These are phyloP conservation scores for Phoma sp. DNA, from an alignment of 2,329 filamentous ascomycete genomes.

Conservation along the genomic window DNA sequence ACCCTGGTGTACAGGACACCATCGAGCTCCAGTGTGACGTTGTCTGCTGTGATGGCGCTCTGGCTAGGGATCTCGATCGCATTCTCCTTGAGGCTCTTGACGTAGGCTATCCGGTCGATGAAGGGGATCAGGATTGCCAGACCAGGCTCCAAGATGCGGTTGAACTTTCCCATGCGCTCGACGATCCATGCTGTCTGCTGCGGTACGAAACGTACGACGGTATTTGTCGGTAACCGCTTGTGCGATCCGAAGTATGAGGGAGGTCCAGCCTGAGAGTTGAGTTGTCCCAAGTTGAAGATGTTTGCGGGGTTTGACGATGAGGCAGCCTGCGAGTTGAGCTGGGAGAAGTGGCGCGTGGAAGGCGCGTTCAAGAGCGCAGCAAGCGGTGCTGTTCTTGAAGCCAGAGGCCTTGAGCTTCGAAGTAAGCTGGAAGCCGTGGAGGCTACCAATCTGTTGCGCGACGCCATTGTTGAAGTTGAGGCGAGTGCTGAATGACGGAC, in stretches of 20 bases:
- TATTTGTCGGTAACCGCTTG: constrained; percentile 82
- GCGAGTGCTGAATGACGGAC: constrained; percentile 28
- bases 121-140: constrained; percentile 88
- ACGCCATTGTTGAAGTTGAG: constrained; percentile 40
- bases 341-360: constrained; percentile 40
- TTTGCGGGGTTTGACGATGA: constrained; percentile 32
- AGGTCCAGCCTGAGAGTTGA: constrained; percentile 51
- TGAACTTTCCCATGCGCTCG: constrained; percentile 98
- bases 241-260: constrained; percentile 80
- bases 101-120: constrained; percentile 94
- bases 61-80: constrained; percentile 98
- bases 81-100: constrained; percentile 95
- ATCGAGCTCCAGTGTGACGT: constrained; percentile 95
- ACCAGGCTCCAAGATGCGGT: constrained; percentile 89
- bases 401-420: constrained; percentile 29
- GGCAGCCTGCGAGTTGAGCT: constrained; percentile 38
- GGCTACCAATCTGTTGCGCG: constrained; percentile 43
- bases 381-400: constrained; percentile 27
- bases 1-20: constrained; percentile 95
- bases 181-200: constrained; percentile 99
- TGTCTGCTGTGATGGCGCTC: constrained; percentile 97
- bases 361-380: constrained; percentile 27
- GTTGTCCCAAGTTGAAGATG: constrained; percentile 39
- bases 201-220: constrained; percentile 94
- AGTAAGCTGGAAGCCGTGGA: constrained; percentile 39